Percentiles rank a stretch among this genome's conserved stretches.
Conservation (phyloP, 176 grass and related monocot species). For the Carex cristatella region DNA sequence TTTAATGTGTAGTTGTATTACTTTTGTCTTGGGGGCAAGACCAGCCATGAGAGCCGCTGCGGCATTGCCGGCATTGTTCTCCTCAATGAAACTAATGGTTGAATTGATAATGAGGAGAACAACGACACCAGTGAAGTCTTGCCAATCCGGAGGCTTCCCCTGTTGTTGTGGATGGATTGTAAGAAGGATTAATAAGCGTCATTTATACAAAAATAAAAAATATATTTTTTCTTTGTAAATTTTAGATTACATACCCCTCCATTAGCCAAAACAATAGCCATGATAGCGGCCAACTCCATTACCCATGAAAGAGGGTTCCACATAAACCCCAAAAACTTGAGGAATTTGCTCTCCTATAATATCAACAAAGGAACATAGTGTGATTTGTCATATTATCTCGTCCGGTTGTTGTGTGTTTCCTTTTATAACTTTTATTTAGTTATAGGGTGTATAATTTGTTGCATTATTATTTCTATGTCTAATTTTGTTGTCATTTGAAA, state of each 20-base stretch:
- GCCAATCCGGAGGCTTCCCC: constrained; percentile 84
- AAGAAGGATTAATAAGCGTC: neutral
- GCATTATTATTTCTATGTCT: neutral
- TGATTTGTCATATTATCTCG: neutral
- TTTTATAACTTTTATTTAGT: neutral
- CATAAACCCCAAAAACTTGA: constrained; percentile 97
- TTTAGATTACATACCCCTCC: constrained; percentile 35
- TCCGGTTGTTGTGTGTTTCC: neutral
- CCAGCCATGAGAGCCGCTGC: constrained; percentile 87
- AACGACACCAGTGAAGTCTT: constrained; percentile 82
- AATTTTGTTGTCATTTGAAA: neutral
- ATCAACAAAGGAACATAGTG: constrained; percentile 7
- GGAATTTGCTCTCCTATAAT: constrained; percentile 66
- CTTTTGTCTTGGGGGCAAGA: constrained; percentile 87
- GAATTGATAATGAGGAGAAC: constrained; percentile 96
- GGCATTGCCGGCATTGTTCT: constrained; percentile 90
- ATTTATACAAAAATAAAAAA: neutral
- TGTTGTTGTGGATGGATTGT: neutral
- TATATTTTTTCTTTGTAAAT: neutral
- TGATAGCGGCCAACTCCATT: constrained; percentile 83
- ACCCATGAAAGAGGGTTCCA: constrained; percentile 98
- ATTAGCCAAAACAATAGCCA: constrained; percentile 84
- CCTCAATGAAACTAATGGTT: constrained; percentile 96
- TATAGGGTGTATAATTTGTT: neutral
- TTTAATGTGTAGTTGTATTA: neutral